phyloP scores from a whole-genome alignment of 805 yeast genomes.

The Pichia nanzhaoensis region DNA sequence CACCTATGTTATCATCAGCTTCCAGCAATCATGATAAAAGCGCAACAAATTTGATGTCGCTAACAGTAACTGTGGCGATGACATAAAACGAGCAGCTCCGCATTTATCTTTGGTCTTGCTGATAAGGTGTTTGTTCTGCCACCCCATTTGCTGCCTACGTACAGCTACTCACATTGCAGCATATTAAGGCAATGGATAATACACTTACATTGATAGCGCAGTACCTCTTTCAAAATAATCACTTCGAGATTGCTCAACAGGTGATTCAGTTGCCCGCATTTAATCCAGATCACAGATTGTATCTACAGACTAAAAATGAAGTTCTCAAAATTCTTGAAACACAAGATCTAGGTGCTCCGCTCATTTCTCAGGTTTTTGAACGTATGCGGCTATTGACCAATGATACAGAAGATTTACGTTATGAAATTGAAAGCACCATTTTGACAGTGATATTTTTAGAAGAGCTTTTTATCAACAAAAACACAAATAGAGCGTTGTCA shows the following conservation, averaged over 20 bases:
- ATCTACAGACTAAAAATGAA: background rate
- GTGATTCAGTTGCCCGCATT: constrained; percentile 5
- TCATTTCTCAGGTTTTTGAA: background rate
- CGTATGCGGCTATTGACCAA: background rate
- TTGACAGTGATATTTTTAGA: constrained; percentile 7
- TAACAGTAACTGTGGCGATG: too few relatives aligned
- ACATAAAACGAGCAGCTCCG: too few relatives aligned
- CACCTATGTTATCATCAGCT: too few relatives aligned
- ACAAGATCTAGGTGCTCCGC: background rate
- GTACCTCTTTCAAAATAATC: constrained; percentile 1
- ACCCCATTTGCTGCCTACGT: background rate
- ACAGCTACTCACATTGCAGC: background rate
- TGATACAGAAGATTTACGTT: background rate
- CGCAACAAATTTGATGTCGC: too few relatives aligned
- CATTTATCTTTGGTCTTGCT: too few relatives aligned
- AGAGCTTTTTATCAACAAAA: constrained; percentile 5
- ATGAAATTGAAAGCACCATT: background rate
- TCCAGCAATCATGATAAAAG: too few relatives aligned
- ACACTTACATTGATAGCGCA: constrained; percentile 9
- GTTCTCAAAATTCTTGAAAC: background rate
- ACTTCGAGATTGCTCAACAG: background rate
- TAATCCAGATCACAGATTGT: background rate
- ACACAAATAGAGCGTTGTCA: constrained; percentile 2
- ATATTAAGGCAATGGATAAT: background rate
- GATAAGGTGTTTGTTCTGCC: background rate